Conservation (phyloP, 164 flowering plant species). For the Kalanchoe fedtschenkoi region DNA sequence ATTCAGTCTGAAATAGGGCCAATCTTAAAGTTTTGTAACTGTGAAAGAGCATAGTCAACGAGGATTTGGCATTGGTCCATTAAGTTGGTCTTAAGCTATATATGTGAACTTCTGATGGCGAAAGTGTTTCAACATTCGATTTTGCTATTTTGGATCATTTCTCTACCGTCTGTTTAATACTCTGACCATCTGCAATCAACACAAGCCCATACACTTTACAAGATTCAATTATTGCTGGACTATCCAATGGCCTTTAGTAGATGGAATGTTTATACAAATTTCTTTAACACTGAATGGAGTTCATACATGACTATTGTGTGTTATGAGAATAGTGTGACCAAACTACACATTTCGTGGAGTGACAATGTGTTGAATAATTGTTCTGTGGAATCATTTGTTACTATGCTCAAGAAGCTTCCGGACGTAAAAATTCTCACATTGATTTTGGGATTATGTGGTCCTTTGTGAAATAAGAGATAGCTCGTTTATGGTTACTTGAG, state of each 20-base stretch:
- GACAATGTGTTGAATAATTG: constrained; percentile 41
- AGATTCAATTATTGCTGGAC: constrained; percentile 44
- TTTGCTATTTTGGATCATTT: too few species aligned
- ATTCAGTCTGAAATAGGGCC: too few species aligned
- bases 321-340: constrained; percentile 68
- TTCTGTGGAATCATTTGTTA: constrained; percentile 62
- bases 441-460: constrained; percentile 88
- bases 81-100: too few species aligned
- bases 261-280: constrained; percentile 63
- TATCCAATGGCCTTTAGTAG: constrained; percentile 41
- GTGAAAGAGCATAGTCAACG: too few species aligned
- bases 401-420: constrained; percentile 54
- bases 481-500: constrained; percentile 58
- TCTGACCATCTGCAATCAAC: constrained; percentile 54
- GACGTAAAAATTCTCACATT: constrained; percentile 66
- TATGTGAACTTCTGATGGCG: too few species aligned
- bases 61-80: too few species aligned
- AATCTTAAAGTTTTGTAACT: too few species aligned
- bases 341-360: constrained; percentile 60
- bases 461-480: constrained; percentile 48
- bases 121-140: too few species aligned
- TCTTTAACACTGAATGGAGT: constrained; percentile 58
- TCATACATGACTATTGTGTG: constrained; percentile 58
- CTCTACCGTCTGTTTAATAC: constrained; percentile 17
- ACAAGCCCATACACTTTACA: constrained; percentile 49